These are phyloP conservation scores for Fusarium abutilonis DNA, from an alignment of 2,329 filamentous ascomycete species.

Conservation along the genomic window DNA sequence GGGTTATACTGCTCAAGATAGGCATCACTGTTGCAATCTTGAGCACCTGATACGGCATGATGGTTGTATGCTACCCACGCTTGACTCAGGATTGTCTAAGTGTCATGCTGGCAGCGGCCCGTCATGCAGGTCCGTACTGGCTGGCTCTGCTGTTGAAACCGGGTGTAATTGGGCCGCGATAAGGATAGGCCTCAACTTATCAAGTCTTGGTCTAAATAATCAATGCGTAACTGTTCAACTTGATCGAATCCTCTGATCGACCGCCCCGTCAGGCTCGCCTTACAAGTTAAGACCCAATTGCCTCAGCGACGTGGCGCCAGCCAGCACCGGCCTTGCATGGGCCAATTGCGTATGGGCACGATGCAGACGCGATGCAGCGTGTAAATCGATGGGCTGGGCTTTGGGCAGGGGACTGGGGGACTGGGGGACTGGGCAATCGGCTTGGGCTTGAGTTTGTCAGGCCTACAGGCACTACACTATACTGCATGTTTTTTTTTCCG, in stretches of 20 bases:
- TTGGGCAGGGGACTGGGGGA: constrained; percentile 43
- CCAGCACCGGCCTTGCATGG: constrained; percentile 38
- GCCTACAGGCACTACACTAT: constrained; percentile 2
- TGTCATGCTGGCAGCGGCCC: constrained; percentile 39
- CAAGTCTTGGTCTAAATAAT: constrained; percentile 17
- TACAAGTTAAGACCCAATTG: constrained; percentile 42
- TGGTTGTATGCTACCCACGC: constrained; percentile 15
- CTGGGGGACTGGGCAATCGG: constrained; percentile 2
- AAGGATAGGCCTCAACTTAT: constrained; percentile 42
- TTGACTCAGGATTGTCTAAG: constrained; percentile 22
- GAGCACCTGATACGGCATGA: constrained; percentile 13
- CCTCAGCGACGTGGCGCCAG: constrained; percentile 47
- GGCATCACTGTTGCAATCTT: constrained; percentile 1
- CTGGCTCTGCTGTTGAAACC: constrained; percentile 22
- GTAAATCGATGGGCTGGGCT: constrained; percentile 26
- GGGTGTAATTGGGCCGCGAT: constrained; percentile 45
- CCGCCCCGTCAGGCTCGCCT: constrained; percentile 38
- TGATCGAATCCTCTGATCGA: constrained; percentile 26
- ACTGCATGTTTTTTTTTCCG: constrained; percentile 36
- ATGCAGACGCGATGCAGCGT: constrained; percentile 30
- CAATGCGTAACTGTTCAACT: constrained; percentile 34
- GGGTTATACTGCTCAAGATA: too few relatives aligned
- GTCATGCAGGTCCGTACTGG: constrained; percentile 39
- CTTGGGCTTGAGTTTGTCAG: constrained; percentile 30
- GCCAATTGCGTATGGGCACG: constrained; percentile 48